These are phyloP conservation scores for Anthracocystis setariae DNA, from an alignment of 1,284 basidiomycete genomes.

Conservation along the genomic window DNA sequence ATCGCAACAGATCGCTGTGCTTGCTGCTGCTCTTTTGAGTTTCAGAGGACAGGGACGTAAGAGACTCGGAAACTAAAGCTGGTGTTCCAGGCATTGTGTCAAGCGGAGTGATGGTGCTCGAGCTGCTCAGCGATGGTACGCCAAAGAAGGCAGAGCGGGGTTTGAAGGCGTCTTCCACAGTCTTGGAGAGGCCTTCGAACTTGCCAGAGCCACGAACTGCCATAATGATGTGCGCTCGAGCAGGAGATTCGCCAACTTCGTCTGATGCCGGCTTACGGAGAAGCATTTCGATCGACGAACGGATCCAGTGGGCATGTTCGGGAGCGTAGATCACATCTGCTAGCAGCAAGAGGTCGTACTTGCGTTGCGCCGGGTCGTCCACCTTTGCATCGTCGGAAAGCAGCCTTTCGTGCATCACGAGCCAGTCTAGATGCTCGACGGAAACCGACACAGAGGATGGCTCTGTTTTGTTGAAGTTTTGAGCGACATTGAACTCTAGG, in stretches of 20 bases:
- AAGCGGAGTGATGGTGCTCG: conserved; percentile 20
- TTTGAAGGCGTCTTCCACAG: conserved; percentile 40
- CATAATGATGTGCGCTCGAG: conserved; percentile 46
- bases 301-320: conserved; percentile 44
- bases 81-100: conserved; percentile 43
- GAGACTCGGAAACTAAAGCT: conserved; percentile 1
- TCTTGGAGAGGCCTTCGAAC: conserved; percentile 35
- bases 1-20: conserved; percentile 26
- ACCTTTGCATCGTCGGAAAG: not conserved
- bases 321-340: conserved; percentile 49
- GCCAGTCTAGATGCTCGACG: conserved; percentile 43
- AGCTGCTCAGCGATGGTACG: conserved; percentile 27
- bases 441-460: conserved; percentile 18
- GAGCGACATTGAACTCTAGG: conserved; percentile 27
- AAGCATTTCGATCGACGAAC: conserved; percentile 36
- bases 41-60: not conserved
- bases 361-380: not conserved
- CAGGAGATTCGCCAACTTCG: not conserved
- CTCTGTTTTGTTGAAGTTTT: conserved; percentile 16
- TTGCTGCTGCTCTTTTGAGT: conserved; percentile 5
- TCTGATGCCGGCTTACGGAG: conserved; percentile 18
- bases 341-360: conserved; percentile 35
- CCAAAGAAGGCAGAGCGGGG: not conserved
- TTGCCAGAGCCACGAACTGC: conserved; percentile 43
- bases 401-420: conserved; percentile 21